These are phyloP conservation scores for Sporobolomyces roseus DNA, from an alignment of 768 basidiomycete genomes.

Conservation along the genomic window DNA sequence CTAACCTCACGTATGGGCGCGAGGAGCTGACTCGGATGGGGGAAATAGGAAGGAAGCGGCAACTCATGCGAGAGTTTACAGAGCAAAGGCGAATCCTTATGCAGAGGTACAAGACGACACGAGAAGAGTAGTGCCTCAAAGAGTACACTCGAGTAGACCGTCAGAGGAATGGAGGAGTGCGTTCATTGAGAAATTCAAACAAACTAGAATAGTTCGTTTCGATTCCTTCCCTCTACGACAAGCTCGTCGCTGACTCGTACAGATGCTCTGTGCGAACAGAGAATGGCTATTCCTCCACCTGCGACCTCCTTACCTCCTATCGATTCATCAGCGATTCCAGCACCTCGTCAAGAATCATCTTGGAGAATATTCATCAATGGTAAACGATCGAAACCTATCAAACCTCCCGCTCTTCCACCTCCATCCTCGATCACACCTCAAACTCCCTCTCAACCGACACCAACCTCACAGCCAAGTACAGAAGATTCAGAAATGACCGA, in stretches of 20 bases:
- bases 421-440: neutral
- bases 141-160: constrained; percentile 10
- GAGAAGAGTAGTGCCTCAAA: neutral
- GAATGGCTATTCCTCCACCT: constrained; percentile 5
- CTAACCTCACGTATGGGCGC: too few species aligned
- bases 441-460: too few species aligned
- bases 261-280: too few species aligned
- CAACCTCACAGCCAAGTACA: too few species aligned
- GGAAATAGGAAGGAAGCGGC: constrained; percentile 35
- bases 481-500: constrained; percentile 7
- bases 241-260: constrained; percentile 3
- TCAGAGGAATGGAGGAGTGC: constrained; percentile 28
- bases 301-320: neutral
- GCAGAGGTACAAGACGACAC: neutral
- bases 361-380: constrained; percentile 39
- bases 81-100: constrained; percentile 33
- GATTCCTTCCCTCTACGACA: neutral
- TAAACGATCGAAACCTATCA: constrained; percentile 19
- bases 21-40: neutral
- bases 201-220: constrained; percentile 16
- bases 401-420: neutral
- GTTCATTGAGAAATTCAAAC: constrained; percentile 33
- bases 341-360: constrained; percentile 13
- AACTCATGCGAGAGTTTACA: constrained; percentile 24
- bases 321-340: constrained; percentile 12